Evolutionary conservation across 495 filamentous ascomycete genomes (phyloP), one percentile per base, ranked within the genome.

Genomic region (Daldinia vernicosa): DNA sequence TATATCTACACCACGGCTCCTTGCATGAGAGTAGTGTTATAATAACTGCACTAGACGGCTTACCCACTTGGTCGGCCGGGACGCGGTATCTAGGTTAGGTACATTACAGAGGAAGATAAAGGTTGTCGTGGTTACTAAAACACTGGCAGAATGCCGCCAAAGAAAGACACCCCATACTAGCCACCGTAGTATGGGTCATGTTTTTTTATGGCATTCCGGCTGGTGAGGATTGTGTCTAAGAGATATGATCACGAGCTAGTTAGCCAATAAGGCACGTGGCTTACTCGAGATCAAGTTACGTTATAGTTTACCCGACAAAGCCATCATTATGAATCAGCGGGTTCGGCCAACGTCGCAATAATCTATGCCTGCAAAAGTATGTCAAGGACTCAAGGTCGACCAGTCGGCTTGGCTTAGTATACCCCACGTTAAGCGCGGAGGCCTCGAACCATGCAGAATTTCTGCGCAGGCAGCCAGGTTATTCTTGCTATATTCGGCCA

Each of bases 401-500:
- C 14, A 61, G 14, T 60, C 45, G 50, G 65, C 56, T 66, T 66
- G 43, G 70, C 39, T 45, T 55, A 62, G 17, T 15, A 30, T 72
- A 68, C 70, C 70, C 70, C 70, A 69, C 70, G 61, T 61, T 57
- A 24, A 53, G 50, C 24, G 27, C 50, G 47, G 40, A 47, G 67
- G 60, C 33, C 70, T 69, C 61, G 66, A 69, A 69, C 61, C 61
- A 57, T 19, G 37, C 22, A 60, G 35, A 45, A 43, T 45, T 15
- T 60, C 17, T 8, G 28, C 19, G n/a, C 60, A n/a, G n/a, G n/a
- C n/a, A n/a, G n/a, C n/a, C n/a, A n/a, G 70, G 65, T 62, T 73
- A 63, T 66, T 66, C 61, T 60, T 73, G 17, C 70, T 69, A 65
- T 60, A 58, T 66, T 69, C 51, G 70, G 61, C 45, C 52, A 72